phyloP scores from a whole-genome alignment of 75 land plant species.

The Sequoia sempervirens region DNA sequence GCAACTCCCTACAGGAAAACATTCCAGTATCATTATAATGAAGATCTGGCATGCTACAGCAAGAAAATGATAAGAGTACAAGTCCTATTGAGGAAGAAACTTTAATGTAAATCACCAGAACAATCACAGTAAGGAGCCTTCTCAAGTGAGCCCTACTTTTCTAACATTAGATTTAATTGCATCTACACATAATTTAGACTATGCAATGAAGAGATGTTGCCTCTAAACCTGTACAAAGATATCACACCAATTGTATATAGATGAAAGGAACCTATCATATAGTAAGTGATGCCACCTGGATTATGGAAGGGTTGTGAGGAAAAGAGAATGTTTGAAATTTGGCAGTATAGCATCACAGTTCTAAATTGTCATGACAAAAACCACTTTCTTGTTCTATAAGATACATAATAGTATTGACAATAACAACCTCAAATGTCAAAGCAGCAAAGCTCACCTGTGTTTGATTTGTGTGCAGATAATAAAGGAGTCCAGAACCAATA shows the following conservation, averaged over 20 bases:
- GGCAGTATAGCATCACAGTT: background rate
- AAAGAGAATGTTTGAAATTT: background rate
- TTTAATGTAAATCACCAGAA: background rate
- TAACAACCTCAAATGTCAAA: background rate
- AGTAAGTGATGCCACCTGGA: background rate
- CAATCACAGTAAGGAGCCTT: background rate
- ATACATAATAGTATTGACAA: background rate
- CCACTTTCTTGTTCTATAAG: background rate
- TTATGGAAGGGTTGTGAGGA: background rate
- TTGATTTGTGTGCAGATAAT: constrained; percentile 80
- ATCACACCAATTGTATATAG: background rate
- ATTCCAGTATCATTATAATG: background rate
- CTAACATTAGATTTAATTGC: background rate
- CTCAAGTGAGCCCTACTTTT: background rate
- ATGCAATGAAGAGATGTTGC: background rate
- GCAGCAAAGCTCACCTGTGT: constrained; percentile 55
- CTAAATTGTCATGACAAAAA: background rate
- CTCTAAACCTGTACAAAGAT: background rate
- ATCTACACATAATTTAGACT: background rate
- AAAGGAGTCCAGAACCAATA: constrained; percentile 69
- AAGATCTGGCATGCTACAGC: background rate
- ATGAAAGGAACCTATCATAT: background rate
- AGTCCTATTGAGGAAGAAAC: background rate
- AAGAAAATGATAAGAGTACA: background rate
- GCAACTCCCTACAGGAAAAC: constrained; percentile 49